A percentile compares a stretch with the other conserved stretches of the same genome.
phyloP scores from a whole-genome alignment of 352 stramenopile genomes.

The Bremia lactucae region DNA sequence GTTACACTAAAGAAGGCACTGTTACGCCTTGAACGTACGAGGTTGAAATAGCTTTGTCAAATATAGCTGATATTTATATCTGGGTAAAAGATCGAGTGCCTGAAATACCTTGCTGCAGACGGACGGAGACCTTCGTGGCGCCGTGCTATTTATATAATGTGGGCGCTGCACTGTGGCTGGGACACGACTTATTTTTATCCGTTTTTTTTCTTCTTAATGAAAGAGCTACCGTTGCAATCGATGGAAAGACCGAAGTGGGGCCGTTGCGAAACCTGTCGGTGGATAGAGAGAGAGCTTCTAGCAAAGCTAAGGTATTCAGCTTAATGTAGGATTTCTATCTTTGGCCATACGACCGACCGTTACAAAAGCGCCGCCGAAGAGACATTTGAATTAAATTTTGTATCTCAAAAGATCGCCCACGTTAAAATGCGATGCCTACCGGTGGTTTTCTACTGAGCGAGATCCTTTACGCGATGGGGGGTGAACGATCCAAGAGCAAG shows the following conservation, averaged over 20 bases:
- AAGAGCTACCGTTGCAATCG: conserved; percentile 25
- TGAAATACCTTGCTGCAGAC: conserved; percentile 12
- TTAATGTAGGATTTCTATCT: conserved; percentile 12
- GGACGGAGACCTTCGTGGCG: conserved; percentile 3
- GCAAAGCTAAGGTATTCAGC: background rate
- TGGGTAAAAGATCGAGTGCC: conserved; percentile 17
- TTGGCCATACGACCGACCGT: conserved; percentile 7
- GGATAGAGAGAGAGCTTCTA: no score
- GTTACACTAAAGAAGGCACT: background rate
- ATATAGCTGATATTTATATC: conserved; percentile 28
- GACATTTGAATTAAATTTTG: conserved; percentile 5
- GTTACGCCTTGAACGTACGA: conserved; percentile 16
- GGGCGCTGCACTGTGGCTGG: background rate
- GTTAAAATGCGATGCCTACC: conserved; percentile 9
- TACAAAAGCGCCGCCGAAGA: conserved; percentile 4
- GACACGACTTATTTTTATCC: conserved; percentile 32
- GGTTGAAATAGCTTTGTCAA: conserved; percentile 19
- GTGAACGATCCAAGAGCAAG: no score
- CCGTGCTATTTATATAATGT: conserved; percentile 30
- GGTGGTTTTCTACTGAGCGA: conserved; percentile 6
- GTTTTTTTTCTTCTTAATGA: conserved; percentile 21
- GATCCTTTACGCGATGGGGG: conserved; percentile 2
- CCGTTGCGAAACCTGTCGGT: conserved; percentile 22
- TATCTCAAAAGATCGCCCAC: conserved; percentile 9
- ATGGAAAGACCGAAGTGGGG: conserved; percentile 10